phyloP scores from a whole-genome alignment of 164 flowering plant species.

The Echeveria elegans region DNA sequence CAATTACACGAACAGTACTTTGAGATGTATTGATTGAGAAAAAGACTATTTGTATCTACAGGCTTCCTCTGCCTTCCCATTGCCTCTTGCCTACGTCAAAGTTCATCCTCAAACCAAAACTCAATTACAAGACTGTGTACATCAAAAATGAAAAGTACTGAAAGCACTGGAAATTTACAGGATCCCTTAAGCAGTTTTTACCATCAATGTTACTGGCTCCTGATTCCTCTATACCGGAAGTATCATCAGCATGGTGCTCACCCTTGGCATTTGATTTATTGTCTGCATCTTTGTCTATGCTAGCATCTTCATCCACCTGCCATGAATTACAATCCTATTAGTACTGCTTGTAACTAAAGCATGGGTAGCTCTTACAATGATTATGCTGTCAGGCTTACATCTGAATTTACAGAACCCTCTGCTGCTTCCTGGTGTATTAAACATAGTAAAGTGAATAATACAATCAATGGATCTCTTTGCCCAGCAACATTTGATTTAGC shows the following conservation, averaged over 20 bases:
- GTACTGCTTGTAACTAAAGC: background rate
- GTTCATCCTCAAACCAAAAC: background rate
- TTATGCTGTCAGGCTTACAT: slow-evolving; percentile 3
- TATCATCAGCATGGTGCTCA: background rate
- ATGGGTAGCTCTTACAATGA: background rate
- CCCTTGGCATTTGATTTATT: background rate
- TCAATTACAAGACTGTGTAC: background rate
- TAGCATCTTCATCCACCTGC: background rate
- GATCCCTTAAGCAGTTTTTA: background rate
- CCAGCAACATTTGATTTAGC: background rate
- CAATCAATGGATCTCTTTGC: background rate
- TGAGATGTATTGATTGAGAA: too few species aligned
- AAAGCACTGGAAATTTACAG: background rate
- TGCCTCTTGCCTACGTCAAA: background rate
- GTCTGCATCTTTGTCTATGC: background rate
- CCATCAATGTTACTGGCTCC: background rate
- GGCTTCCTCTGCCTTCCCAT: too few species aligned
- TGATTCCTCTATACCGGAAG: background rate
- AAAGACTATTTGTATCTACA: too few species aligned
- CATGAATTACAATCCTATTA: background rate
- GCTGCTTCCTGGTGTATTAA: slow-evolving; percentile 1
- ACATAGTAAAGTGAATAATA: background rate
- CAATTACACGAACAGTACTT: background rate
- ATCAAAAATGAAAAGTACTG: background rate
- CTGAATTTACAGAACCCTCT: background rate